Evolutionary conservation across 352 stramenopile species (phyloP).

Genomic region (Pythium coloratum): DNA sequence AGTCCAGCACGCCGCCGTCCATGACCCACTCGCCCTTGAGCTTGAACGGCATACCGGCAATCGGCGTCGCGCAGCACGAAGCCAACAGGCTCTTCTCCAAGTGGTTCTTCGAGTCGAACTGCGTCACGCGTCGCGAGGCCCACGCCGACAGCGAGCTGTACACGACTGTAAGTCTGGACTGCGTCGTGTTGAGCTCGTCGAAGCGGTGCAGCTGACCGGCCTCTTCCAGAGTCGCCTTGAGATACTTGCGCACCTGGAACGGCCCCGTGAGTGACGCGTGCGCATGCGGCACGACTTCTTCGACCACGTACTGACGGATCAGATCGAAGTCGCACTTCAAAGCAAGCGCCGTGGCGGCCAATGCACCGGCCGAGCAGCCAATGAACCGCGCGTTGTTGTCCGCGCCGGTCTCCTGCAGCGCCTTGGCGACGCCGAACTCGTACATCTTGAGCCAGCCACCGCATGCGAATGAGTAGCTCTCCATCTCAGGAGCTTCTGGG

Average conservation of each 20-base stretch:
- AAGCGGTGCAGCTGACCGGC: constrained; percentile 47
- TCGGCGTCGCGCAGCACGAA: constrained; percentile 78
- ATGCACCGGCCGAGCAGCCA: constrained; percentile 73
- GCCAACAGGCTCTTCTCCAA: constrained; percentile 65
- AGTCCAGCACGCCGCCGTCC: constrained; percentile 83
- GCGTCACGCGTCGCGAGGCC: constrained; percentile 61
- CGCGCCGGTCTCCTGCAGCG: constrained; percentile 72
- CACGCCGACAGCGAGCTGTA: constrained; percentile 77
- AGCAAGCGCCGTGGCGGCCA: constrained; percentile 70
- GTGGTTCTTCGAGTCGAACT: constrained; percentile 66
- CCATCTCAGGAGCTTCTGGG: constrained; percentile 2
- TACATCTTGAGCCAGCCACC: constrained; percentile 90
- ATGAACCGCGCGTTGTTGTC: constrained; percentile 65
- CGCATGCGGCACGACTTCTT: constrained; percentile 47
- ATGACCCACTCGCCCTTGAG: constrained; percentile 85
- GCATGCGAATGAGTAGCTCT: constrained; percentile 86
- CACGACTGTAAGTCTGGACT: constrained; percentile 54
- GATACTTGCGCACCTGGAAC: constrained; percentile 68
- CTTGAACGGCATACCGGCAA: constrained; percentile 82
- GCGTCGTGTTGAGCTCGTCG: constrained; percentile 46
- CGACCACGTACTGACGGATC: constrained; percentile 66
- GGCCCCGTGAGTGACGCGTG: constrained; percentile 50
- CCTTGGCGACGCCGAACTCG: constrained; percentile 85
- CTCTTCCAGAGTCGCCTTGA: constrained; percentile 45
- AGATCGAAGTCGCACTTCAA: constrained; percentile 74